Evolutionary conservation across 192 early-diverging fungal genomes (phyloP), one percentile per base, ranked within the genome.

Genomic region (Backusella liffmaniae): DNA sequence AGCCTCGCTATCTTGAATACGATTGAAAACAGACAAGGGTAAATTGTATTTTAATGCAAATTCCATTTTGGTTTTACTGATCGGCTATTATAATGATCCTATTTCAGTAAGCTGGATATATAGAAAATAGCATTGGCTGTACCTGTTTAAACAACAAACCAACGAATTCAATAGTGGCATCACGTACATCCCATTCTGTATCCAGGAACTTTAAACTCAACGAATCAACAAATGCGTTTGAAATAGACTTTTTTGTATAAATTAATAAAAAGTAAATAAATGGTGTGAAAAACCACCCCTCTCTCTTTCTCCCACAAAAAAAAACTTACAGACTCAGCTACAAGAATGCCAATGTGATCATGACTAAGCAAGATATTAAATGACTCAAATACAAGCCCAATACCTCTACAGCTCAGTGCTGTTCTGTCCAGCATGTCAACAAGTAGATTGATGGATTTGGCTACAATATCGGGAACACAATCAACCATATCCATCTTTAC

Each of bases 151-250:
- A 87, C n/a, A 89, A 77, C 49, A 46, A 49, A 26, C 84, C 86
- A 67, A 87, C 82, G 62, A 85, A 89, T 71, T 86, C 82, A 30
- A 89, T 66, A 16, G 77, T 81, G 16, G 82, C 83, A 67, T 87
- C 86, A 15, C 88, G 86, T 16, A 87, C 77, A 79, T 89, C 84
- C 85, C 88, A 87, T 42, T 85, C 81, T 26, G 68, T 74, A 70
- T 89, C 88, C 46, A 79, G 76, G 1, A 85, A 70, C 36, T 86
- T 87, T 1, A 83, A 34, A 10, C 70, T 74, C 8, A 89, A 36
- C 3, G 74, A 76, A 49, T 79, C 75, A 1, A 86, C 74, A 34
- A 87, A 74, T 2, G 78, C 66, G 4, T 76, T 13, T 32, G 49
- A 77, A 13, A 68, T 68, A 4, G 6, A 7, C 76, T 80, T 62